These are phyloP conservation scores for Boletus edulis DNA, from an alignment of 768 basidiomycete genomes.

Conservation along the genomic window DNA sequence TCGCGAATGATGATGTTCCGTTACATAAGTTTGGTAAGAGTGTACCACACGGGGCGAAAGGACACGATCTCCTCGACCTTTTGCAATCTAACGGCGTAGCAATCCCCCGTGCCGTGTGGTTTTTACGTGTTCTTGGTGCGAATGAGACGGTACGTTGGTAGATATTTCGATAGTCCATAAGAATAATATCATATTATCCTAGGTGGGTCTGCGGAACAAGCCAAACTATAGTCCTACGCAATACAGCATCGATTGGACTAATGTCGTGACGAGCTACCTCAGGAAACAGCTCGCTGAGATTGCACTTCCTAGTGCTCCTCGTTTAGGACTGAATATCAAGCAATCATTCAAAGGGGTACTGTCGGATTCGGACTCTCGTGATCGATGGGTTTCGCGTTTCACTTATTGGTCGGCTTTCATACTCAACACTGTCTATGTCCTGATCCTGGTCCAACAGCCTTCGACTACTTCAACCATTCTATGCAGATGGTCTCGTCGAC, in stretches of 20 bases:
- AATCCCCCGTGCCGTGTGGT: constrained; percentile 83
- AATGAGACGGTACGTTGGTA: constrained; percentile 68
- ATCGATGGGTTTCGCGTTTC: constrained; percentile 77
- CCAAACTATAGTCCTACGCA: constrained; percentile 79
- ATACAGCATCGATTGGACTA: constrained; percentile 85
- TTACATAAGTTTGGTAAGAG: constrained; percentile 79
- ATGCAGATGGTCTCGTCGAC: constrained; percentile 78
- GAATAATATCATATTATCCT: not conserved
- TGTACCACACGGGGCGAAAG: constrained; percentile 85
- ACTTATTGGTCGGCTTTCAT: constrained; percentile 59
- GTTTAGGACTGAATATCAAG: constrained; percentile 76
- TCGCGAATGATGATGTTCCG: constrained; percentile 79
- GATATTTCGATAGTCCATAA: not conserved
- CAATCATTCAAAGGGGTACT: constrained; percentile 82
- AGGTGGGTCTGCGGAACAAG: constrained; percentile 77
- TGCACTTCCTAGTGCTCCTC: constrained; percentile 73
- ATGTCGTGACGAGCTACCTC: constrained; percentile 74
- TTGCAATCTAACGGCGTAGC: constrained; percentile 75
- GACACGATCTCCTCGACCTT: constrained; percentile 78
- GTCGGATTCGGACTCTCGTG: constrained; percentile 65
- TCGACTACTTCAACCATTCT: constrained; percentile 70
- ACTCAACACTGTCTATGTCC: not conserved
- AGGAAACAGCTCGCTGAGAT: constrained; percentile 83
- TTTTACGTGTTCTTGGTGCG: constrained; percentile 80
- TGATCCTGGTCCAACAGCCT: constrained; percentile 43